Base-by-base conservation (phyloP, 768 basidiomycete species). In the Xanthoconium stramineum region DNA sequence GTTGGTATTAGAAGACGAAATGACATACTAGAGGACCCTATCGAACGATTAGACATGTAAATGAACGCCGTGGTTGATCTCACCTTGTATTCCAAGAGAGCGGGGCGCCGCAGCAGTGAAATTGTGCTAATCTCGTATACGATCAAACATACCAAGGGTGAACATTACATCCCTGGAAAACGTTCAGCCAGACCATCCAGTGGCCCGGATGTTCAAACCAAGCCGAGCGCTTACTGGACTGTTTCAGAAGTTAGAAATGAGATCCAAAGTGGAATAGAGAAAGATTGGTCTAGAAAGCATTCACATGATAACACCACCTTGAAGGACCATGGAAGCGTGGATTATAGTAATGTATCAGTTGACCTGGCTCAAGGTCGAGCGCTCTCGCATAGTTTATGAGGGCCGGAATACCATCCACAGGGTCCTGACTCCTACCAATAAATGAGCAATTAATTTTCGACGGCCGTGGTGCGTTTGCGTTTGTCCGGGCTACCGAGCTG, bases 181-280 rank as follows among this genome's bases (percentile, higher is more conserved):
- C 49, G 52, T n/a, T 49, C 38, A 49, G 47, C 42, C 53, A 49
- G 47, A 68, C 65, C 65, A 67, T 66, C 61, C 65, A 68, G 65
- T 67, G 66, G 29, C 33, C 40, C 48, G 57, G 46, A 42, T 46
- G 51, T 53, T 43, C 24, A 52, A n/a, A 40, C 52, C 52, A 55
- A 50, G 48, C 28, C 52, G 30, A 38, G 35, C 30, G n/a, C 51
- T 33, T 8, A n/a, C 30, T 30, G 17, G 49, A n/a, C 44, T 19
- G 42, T 54, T 17, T 20, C 24, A 39, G 36, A 47, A 10, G 48
- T 33, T 20, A 49, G 52, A 30, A 24, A 33, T 38, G n/a, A 38
- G 36, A 15, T 28, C 8, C 17, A 30, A 36, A 38, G 47, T 47
- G 45, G 43, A 50, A 37, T 20, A 45, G 12, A 15, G 32, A 35